A percentile compares a stretch with the other conserved stretches of the same genome.
Conservation (phyloP, 169 alveolate species). For the Plasmodium vinckei region DNA sequence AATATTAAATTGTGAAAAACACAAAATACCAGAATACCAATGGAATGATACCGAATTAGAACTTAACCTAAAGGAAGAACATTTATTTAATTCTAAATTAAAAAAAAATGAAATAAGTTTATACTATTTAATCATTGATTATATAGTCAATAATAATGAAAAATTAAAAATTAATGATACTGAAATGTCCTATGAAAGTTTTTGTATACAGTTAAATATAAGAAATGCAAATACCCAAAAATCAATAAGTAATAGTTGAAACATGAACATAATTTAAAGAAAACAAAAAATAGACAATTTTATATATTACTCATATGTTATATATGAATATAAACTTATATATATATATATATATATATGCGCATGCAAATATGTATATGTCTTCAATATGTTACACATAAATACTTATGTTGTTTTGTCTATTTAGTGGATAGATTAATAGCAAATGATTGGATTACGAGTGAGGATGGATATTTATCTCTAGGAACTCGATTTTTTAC, state of each 20-base stretch:
- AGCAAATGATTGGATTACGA: slow-evolving; percentile 33
- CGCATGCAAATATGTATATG: neutral
- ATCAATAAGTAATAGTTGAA: slow-evolving; percentile 46
- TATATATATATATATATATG: slow-evolving; percentile 6
- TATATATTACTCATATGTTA: too few species aligned
- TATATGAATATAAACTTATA: neutral
- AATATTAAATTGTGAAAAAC: slow-evolving; percentile 47
- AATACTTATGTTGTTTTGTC: neutral
- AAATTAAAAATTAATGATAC: slow-evolving; percentile 34
- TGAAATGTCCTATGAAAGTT: slow-evolving; percentile 46
- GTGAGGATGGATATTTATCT: slow-evolving; percentile 17
- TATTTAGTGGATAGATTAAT: slow-evolving; percentile 32
- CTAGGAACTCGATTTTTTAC: slow-evolving; percentile 58
- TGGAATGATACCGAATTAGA: neutral
- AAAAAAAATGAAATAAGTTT: slow-evolving; percentile 67
- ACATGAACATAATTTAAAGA: neutral
- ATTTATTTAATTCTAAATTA: slow-evolving; percentile 53
- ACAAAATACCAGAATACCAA: slow-evolving; percentile 6
- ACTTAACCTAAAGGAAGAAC: slow-evolving; percentile 37
- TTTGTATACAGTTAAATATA: slow-evolving; percentile 52
- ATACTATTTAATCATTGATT: slow-evolving; percentile 50
- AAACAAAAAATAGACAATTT: slow-evolving; percentile 1
- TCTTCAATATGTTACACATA: neutral
- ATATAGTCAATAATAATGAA: slow-evolving; percentile 46
- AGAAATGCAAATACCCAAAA: slow-evolving; percentile 45